phyloP scores from a whole-genome alignment of 305 asterid species.

The Fraxinus platypoda region DNA sequence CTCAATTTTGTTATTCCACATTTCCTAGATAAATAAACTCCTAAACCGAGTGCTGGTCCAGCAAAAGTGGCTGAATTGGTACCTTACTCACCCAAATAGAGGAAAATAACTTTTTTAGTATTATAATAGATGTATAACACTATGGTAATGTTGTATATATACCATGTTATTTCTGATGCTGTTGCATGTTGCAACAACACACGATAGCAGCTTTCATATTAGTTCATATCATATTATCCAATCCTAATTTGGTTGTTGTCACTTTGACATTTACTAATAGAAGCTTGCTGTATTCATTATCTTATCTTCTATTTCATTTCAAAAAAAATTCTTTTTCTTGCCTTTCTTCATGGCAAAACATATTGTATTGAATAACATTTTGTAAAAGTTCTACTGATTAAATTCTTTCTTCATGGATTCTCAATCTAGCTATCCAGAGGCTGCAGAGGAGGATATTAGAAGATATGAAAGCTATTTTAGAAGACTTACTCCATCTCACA shows the following conservation, averaged over 20 bases:
- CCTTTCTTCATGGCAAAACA: background rate
- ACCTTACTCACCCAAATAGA: background rate
- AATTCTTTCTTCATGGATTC: slow-evolving; percentile 14
- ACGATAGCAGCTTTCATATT: background rate
- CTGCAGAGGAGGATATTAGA: slow-evolving; percentile 80
- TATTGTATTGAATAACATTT: background rate
- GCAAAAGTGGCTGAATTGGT: background rate
- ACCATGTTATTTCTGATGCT: background rate
- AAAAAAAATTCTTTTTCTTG: background rate
- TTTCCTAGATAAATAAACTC: background rate
- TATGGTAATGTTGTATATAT: background rate
- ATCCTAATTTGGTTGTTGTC: slow-evolving; percentile 7
- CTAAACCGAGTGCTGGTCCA: background rate
- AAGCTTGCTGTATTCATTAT: background rate
- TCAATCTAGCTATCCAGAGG: slow-evolving; percentile 77
- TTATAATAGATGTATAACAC: background rate
- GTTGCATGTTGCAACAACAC: background rate
- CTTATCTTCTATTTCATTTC: background rate
- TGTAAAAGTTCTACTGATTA: background rate
- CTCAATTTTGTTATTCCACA: background rate
- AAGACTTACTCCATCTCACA: slow-evolving; percentile 66
- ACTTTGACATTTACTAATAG: background rate
- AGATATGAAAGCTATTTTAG: slow-evolving; percentile 74
- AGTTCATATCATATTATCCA: background rate
- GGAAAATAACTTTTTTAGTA: background rate